Conservation (phyloP, 768 basidiomycete species). For the Russula ochroleuca region DNA sequence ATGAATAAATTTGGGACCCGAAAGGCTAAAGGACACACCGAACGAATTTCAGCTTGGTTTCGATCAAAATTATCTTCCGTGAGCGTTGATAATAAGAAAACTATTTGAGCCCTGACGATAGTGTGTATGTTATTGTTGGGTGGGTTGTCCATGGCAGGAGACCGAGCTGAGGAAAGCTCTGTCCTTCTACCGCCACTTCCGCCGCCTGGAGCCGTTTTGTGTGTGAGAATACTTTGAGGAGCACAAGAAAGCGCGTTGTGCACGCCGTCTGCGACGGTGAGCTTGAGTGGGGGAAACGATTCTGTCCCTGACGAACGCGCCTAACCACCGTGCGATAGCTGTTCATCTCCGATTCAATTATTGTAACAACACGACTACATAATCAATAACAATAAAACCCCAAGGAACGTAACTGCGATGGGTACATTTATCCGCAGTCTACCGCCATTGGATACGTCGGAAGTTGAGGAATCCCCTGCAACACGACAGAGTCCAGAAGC, state of each 20-base stretch:
- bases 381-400: not conserved
- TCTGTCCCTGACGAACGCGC: slow-evolving; percentile 14
- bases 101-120: slow-evolving; percentile 95
- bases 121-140: slow-evolving; percentile 83
- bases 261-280: slow-evolving; percentile 29
- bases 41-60: slow-evolving; percentile 91
- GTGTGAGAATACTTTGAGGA: slow-evolving; percentile 22
- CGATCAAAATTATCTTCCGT: slow-evolving; percentile 96
- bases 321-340: slow-evolving; percentile 7
- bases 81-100: slow-evolving; percentile 92
- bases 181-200: slow-evolving; percentile 37
- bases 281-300: slow-evolving; percentile 23
- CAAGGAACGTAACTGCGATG: not conserved
- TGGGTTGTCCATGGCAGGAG: slow-evolving; percentile 81
- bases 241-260: slow-evolving; percentile 25
- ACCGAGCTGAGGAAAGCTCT: slow-evolving; percentile 44
- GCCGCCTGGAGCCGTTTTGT: slow-evolving; percentile 39
- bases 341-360: slow-evolving; percentile 21
- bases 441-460: not conserved
- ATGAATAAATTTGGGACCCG: slow-evolving; percentile 24
- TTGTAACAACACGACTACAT: not conserved
- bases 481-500: slow-evolving; percentile 38
- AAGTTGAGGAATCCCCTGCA: not conserved
- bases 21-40: slow-evolving; percentile 52
- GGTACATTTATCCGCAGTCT: not conserved